Conservation (phyloP, 2,329 filamentous ascomycete species). For the Claviceps arundinis region DNA sequence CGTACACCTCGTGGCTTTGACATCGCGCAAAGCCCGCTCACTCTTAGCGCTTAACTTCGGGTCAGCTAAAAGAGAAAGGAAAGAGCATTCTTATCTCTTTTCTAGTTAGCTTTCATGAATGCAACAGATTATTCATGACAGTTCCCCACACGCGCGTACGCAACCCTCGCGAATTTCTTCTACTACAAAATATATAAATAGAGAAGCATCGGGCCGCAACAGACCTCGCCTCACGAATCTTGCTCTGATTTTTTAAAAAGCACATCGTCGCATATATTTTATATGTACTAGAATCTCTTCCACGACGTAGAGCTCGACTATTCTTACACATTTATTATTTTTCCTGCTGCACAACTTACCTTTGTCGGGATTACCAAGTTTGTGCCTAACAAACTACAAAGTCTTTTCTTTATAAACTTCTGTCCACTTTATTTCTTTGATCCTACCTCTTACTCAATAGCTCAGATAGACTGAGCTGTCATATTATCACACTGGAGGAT, state of each 20-base stretch:
- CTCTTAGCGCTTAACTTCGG: too few relatives aligned
- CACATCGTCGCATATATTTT: not conserved
- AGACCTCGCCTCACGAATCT: not conserved
- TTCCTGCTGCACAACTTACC: not conserved
- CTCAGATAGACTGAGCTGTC: constrained; percentile 7
- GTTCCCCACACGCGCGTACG: too few relatives aligned
- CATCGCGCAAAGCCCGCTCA: too few relatives aligned
- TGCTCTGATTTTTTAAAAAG: not conserved
- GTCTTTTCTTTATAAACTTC: not conserved
- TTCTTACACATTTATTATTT: not conserved
- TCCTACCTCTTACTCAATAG: not conserved
- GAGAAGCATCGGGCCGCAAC: not conserved
- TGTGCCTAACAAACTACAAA: not conserved
- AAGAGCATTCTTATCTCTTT: too few relatives aligned
- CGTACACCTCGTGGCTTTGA: too few relatives aligned
- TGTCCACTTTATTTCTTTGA: not conserved
- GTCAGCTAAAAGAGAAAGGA: too few relatives aligned
- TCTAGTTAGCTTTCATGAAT: too few relatives aligned
- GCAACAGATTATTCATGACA: too few relatives aligned
- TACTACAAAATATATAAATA: not conserved
- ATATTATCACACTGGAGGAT: constrained; percentile 9
- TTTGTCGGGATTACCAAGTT: not conserved
- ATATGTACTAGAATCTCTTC: not conserved
- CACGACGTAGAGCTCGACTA: not conserved
- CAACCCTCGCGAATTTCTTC: too few relatives aligned